Evolutionary conservation across 163 green algal species (phyloP), one percentile per base, ranked within the genome.

Genomic region (Trebouxia gelatinosa): DNA sequence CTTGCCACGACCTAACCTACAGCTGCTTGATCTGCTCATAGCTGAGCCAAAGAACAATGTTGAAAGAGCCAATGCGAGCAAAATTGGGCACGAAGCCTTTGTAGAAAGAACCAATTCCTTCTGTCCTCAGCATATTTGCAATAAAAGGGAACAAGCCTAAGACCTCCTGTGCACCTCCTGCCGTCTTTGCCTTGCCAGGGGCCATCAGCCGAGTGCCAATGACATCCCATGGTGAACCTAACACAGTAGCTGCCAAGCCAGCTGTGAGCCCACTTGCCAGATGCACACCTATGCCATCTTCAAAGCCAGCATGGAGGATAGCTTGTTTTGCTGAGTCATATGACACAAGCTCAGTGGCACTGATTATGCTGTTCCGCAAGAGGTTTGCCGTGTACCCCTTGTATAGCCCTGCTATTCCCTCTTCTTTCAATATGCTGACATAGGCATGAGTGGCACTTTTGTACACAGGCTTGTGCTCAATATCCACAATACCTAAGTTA

Each of bases 21-120:
- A 82, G 19, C 29, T 82, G 46, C 13, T 77, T 70, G 46, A 83
- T 76, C 59, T 83, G 71, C 59, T 83, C 78, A 61, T 83, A 83
- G 32, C 40, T 76, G n/a, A 83, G 48, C 78, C 78, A 83, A 19
- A 83, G 70, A 0, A 83, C 78, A 50, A 83, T 79, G 40, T 83
- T 83, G 78, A 83, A 83, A 26, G 70, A 79, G n/a, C 70, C 78
- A 31, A 78, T 78, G 6, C 78, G 70, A 9, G 78, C 78, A 83
- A 83, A 83, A 32, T 83, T 83, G 34, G 62, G 62, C 34, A 77
- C 62, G 38, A 81, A 81, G 50, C 92, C 92, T 65, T 79, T 70
- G 57, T 71, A 79, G 37, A 79, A 67, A 19, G 74, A 37, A 13
- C 54, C 54, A 32, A 79, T 59, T n/a, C 74, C 74, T 34, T 79